Evolutionary conservation across 768 basidiomycete species (phyloP), one percentile per base, ranked within the genome.

Genomic region (Lyophyllum atratum): DNA sequence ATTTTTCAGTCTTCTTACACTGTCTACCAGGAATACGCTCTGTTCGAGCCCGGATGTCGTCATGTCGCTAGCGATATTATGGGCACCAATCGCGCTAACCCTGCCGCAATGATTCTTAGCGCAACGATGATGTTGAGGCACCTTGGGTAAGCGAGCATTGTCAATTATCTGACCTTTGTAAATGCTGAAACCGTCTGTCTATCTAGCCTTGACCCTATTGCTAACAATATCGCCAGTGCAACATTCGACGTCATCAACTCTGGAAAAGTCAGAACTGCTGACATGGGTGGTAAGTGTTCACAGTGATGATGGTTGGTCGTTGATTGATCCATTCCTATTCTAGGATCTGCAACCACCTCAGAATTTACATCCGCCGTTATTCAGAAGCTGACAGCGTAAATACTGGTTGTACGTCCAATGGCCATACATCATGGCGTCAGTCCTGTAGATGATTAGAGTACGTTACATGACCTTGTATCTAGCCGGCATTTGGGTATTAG

Each of bases 41-140:
- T 99, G 52, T 99, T 99, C 71, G 97, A 99, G 74, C 97, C 97
- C 31, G 97, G 97, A 68, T 98, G 97, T 76, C 88, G 96, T 74
- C 93, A 94, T 69, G 92, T 94, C 64, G 92, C 93, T 50, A 87
- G 89, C 66, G 95, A 97, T 66, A 93, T 98, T 75, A 98, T 96
- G 89, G 93, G 94, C 63, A 93, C 91, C 59, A 92, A 94, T 80
- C 87, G 89, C 61, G 94, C 94, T 60, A 99, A 99, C 79, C 97
- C 97, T 14, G 90, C 95, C 45, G 97, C 96, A 33, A 95, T 98
- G 86, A 89, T 99, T 70, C 86, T 98, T 58, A 95, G 92, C 61
- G 91, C 96, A 31, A 95, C 96, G 39, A 96, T 99, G 89, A 92
- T 99, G 88, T 85, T 99, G 61, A 84, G 96, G 65, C 95, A 97